Conservation (phyloP, 345 rosid species). For the Hypericum androsaemum region DNA sequence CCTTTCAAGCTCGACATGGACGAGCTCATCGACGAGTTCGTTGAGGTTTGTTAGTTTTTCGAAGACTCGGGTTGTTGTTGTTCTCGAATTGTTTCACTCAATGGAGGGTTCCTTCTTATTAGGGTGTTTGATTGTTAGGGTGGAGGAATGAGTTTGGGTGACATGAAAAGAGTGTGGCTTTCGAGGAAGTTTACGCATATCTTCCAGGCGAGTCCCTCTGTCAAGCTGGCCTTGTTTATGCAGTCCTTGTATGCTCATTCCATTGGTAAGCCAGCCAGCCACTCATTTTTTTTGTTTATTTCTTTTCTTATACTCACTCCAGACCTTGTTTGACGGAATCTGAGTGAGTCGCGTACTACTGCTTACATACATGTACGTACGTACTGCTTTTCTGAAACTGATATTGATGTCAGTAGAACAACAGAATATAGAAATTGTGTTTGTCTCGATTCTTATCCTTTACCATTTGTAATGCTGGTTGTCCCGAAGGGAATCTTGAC, state of each 20-base stretch:
- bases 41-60: conserved; percentile 27
- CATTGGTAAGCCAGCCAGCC: conserved; percentile 25
- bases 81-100: not conserved
- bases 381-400: no score
- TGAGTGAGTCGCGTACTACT: no score
- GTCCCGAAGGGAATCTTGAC: no score
- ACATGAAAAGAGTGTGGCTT: conserved; percentile 59
- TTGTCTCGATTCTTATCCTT: no score
- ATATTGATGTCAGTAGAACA: no score
- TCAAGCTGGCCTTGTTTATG: conserved; percentile 45
- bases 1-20: conserved; percentile 52
- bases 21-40: conserved; percentile 47
- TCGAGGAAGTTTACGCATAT: conserved; percentile 50
- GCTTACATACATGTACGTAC: no score
- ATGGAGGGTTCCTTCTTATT: not conserved
- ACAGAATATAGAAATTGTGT: no score
- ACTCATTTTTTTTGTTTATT: not conserved
- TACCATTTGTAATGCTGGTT: no score
- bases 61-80: not conserved
- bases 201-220: conserved; percentile 42
- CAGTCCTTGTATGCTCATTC: conserved; percentile 60
- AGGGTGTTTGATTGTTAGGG: conserved; percentile 18
- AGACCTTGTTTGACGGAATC: not conserved
- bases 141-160: conserved; percentile 34
- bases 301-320: not conserved